Base-by-base conservation (phyloP, 2,329 filamentous ascomycete genomes). In the Teratosphaeriaceae sp. region DNA sequence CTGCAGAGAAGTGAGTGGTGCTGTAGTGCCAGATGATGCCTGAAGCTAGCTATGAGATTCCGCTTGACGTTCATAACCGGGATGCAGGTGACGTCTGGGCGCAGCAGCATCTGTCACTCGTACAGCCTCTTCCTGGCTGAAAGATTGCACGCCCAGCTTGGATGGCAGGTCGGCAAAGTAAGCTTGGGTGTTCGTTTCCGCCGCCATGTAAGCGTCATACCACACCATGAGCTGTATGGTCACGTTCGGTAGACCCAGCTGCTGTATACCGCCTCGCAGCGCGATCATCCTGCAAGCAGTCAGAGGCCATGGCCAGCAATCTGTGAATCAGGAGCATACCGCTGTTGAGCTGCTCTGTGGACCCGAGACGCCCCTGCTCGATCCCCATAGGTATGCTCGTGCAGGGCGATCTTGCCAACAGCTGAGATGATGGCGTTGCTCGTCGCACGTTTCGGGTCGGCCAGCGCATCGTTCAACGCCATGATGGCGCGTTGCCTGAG, bases 361-460 rank as follows among this genome's bases (percentile, higher is more conserved):
- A 53, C 47, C 2, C 36, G 40, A 31, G 52, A 44, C 5, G 52
- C 49, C 1, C 50, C 43, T 26, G 40, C 38, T 9, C 51, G 41
- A 35, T 50, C 50, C 13, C 52, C 52, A 26, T 55, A 55, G 23
- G 53, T 52, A 33, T 52, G 47, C 43, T 55, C 52, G 34, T 55
- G 52, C 9, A 55, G 31, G 11, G 52, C 52, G 5, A 55, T 52
- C 3, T 51, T 48, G n/a, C 52, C 52, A 7, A 55, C 52, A 7
- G 51, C 52, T 8, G 53, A 48, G 20, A 55, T 55, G 18, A 55
- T 42, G 1, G 51, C 49, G 18, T 48, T 52, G 24, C 45, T 49
- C 16, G 46, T 51, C 6, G 47, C 45, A 5, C 52, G 38, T 8
- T 46, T 39, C 3, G 47, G 49, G 40, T 55, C 51, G 26, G 36